Evolutionary conservation across 768 basidiomycete species (phyloP).

Genomic region (Fistulinella prunicolor): DNA sequence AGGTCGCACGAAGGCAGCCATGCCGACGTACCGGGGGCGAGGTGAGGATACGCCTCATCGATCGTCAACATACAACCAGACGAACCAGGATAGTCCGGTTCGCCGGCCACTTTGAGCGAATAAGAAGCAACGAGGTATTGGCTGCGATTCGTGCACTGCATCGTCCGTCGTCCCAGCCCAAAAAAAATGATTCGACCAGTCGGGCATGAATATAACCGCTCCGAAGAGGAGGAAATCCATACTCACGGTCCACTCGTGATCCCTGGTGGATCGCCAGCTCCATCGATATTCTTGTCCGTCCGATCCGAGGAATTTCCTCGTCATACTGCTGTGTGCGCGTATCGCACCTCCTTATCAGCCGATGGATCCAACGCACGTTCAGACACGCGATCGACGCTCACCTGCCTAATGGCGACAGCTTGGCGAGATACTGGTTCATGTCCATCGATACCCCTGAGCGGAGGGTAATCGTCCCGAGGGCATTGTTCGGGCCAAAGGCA

Average conservation of each 20-base stretch:
- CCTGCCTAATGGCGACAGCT: constrained; percentile 40
- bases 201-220: not conserved
- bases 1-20: constrained; percentile 5
- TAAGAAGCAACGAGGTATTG: constrained; percentile 60
- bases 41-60: constrained; percentile 54
- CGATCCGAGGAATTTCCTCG: constrained; percentile 54
- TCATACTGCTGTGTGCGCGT: constrained; percentile 35
- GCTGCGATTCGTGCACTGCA: constrained; percentile 53
- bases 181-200: no score
- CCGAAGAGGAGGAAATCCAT: not conserved
- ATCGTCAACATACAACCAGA: constrained; percentile 64
- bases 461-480: constrained; percentile 52
- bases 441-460: constrained; percentile 34
- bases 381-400: constrained; percentile 19
- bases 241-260: constrained; percentile 67
- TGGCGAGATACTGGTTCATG: constrained; percentile 55
- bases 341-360: not conserved
- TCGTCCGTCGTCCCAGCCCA: no score
- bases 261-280: constrained; percentile 45
- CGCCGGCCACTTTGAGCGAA: constrained; percentile 51
- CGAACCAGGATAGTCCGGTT: constrained; percentile 50
- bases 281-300: constrained; percentile 63
- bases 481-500: constrained; percentile 47
- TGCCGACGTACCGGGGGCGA: constrained; percentile 50
- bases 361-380: not conserved